Base-by-base conservation (phyloP, 2,329 filamentous ascomycete species). In the Calonectria pseudoreteaudii region DNA sequence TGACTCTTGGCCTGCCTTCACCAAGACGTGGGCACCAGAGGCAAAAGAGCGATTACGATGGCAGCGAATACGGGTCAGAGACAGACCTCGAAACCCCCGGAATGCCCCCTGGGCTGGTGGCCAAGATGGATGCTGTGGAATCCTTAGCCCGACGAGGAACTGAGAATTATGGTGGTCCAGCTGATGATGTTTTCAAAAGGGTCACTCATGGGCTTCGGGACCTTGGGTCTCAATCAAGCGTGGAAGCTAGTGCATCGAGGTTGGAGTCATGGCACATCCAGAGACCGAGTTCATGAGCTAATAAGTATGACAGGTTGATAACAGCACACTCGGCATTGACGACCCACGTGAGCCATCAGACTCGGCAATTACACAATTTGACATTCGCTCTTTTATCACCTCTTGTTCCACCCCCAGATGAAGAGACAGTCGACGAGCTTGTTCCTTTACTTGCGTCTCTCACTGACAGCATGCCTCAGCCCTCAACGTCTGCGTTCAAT, bases 321-420 rank as follows among this genome's bases (percentile, higher is more conserved):
- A 95, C 93, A 53, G 92, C 94, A 41, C 93, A 95, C 83, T 91
- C 93, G 34, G 93, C 94, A 18, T 86, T 95, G 64, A 92, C 94
- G 60, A 93, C 93, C 26, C 93, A 97, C 81, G 87, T 96, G 56
- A 88, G 89, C 18, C 92, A 95, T 83, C 94, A 96, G 85, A 93
- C 93, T 65, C 93, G 94, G 68, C 91, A 93, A 75, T 87, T 97
- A 13, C 94, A 95, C 78, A 93, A 92, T 72, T 88, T 96, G 41
- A 91, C 93, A 2, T 94, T 94, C 77, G 91, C 88, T 36, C 86
- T 96, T 28, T 88, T 95, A 75, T 94, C 93, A 18, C 94, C 94
- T 0, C 87, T 94, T 30, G 89, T 91, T 16, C 85, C 91, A 28
- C 87, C 92, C 0, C 91, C 91, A 1, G 90, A 93, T 71, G 85